A percentile compares a stretch with the other conserved stretches of the same genome.
phyloP scores from a whole-genome alignment of 306 rosid genomes.

The Amphicarpaea edgeworthii region DNA sequence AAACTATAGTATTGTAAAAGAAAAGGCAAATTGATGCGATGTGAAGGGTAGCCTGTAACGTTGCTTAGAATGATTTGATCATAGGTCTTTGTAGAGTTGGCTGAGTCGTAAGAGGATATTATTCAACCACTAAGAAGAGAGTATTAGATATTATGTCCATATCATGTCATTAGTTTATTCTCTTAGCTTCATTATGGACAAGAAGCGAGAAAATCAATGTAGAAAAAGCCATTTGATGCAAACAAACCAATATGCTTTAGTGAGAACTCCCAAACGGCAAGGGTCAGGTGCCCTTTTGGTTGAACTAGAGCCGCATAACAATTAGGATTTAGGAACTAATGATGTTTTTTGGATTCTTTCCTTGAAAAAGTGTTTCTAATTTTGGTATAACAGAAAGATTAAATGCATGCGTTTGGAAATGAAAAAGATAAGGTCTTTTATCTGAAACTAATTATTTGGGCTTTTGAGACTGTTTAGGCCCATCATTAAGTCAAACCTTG shows the following conservation, averaged over 20 bases:
- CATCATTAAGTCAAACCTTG: background rate
- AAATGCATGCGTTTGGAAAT: too few species aligned
- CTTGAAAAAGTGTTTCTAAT: too few species aligned
- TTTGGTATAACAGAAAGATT: too few species aligned
- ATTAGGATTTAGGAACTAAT: background rate
- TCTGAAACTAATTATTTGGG: background rate
- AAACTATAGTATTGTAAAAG: background rate
- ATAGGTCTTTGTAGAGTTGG: slow-evolving; percentile 10
- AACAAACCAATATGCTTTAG: background rate
- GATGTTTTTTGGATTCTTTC: too few species aligned
- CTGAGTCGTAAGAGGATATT: background rate
- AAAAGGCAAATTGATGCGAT: slow-evolving; percentile 16
- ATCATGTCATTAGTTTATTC: slow-evolving; percentile 19
- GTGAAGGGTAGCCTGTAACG: background rate
- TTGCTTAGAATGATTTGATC: slow-evolving; percentile 32
- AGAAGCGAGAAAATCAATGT: background rate
- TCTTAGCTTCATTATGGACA: slow-evolving; percentile 3
- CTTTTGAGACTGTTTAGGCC: background rate
- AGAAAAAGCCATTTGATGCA: slow-evolving; percentile 2
- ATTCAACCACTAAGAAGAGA: slow-evolving; percentile 4
- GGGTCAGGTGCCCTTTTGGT: slow-evolving; percentile 31
- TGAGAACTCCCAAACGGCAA: background rate
- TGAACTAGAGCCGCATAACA: slow-evolving; percentile 31
- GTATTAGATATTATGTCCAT: slow-evolving; percentile 35
- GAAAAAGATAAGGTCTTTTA: too few species aligned